A percentile compares a stretch with the other conserved stretches of the same genome.
Conservation (phyloP, 1,284 basidiomycete species). For the Moesziomyces sp. region DNA sequence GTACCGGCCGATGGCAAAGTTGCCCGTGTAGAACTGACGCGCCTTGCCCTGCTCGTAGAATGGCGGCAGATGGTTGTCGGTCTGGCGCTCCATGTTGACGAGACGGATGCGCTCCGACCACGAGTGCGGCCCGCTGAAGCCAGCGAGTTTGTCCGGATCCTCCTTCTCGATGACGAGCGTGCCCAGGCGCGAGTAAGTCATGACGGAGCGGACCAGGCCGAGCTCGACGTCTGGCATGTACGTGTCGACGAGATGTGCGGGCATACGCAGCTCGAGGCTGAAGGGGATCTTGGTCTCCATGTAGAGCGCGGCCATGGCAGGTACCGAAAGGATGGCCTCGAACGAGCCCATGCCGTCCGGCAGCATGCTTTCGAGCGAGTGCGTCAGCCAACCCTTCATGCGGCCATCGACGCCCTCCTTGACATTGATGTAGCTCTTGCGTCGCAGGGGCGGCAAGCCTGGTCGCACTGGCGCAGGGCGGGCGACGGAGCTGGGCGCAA, state of each 20-base stretch:
- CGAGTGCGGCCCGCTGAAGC: conserved; percentile 44
- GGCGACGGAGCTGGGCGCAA: conserved; percentile 14
- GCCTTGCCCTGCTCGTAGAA: conserved; percentile 41
- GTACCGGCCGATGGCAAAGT: conserved; percentile 46
- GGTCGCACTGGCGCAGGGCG: conserved; percentile 22
- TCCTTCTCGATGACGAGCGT: conserved; percentile 48
- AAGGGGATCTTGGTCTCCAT: conserved; percentile 54
- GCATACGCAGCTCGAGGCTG: conserved; percentile 46
- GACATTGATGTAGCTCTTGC: conserved; percentile 52
- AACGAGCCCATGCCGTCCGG: conserved; percentile 23
- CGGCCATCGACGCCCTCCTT: conserved; percentile 50
- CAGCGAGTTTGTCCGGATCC: conserved; percentile 39
- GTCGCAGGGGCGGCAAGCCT: conserved; percentile 13
- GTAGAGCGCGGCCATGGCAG: conserved; percentile 48
- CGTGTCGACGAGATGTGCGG: conserved; percentile 16
- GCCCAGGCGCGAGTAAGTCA: conserved; percentile 50
- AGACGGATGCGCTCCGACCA: conserved; percentile 49
- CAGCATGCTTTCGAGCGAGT: conserved; percentile 38
- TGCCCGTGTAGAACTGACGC: conserved; percentile 42
- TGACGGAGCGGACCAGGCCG: conserved; percentile 41
- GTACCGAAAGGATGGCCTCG: conserved; percentile 47
- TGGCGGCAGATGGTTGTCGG: conserved; percentile 41
- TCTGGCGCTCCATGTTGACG: conserved; percentile 42
- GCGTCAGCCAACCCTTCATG: conserved; percentile 50
- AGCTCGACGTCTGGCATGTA: conserved; percentile 39